phyloP scores from a whole-genome alignment of 2,329 filamentous ascomycete species.

The Nemania sp. region DNA sequence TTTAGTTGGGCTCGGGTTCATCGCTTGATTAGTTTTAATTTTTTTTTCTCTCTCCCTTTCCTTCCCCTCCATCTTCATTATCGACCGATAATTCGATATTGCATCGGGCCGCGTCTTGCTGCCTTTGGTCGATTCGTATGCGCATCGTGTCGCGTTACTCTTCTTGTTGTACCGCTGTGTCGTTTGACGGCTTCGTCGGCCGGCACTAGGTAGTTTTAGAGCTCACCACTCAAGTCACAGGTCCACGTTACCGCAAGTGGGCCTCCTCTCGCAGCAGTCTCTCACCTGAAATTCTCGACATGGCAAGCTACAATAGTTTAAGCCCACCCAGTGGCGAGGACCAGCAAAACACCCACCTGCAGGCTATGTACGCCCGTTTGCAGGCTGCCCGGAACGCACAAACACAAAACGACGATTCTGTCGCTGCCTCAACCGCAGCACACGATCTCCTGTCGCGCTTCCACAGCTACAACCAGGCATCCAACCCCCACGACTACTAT shows the following conservation, averaged over 20 bases:
- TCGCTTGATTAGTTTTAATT: slow-evolving; percentile 17
- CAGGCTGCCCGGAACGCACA: slow-evolving; percentile 47
- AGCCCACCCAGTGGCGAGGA: slow-evolving; percentile 50
- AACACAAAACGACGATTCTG: slow-evolving; percentile 40
- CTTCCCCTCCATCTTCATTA: neutral
- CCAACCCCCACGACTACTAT: slow-evolving; percentile 49
- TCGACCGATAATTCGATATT: neutral
- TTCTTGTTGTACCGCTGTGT: slow-evolving; percentile 5
- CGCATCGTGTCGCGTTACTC: slow-evolving; percentile 2
- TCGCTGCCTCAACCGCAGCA: slow-evolving; percentile 40
- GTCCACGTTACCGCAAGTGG: slow-evolving; percentile 36
- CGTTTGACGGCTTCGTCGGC: slow-evolving; percentile 27
- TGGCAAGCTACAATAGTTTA: slow-evolving; percentile 52
- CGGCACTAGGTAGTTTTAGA: slow-evolving; percentile 38
- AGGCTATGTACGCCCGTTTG: slow-evolving; percentile 57
- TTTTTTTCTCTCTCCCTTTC: neutral
- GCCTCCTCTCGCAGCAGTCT: slow-evolving; percentile 33
- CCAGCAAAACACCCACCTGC: slow-evolving; percentile 51
- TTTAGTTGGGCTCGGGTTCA: slow-evolving; percentile 35
- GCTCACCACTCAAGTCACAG: slow-evolving; percentile 19
- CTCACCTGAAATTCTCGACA: slow-evolving; percentile 41
- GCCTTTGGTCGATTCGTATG: too few species aligned
- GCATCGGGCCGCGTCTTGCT: neutral
- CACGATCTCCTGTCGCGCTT: slow-evolving; percentile 52
- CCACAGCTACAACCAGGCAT: slow-evolving; percentile 48